Evolutionary conservation across 2,329 filamentous ascomycete species (phyloP).

Genomic region (Lasiodiplodia hormozganensis): DNA sequence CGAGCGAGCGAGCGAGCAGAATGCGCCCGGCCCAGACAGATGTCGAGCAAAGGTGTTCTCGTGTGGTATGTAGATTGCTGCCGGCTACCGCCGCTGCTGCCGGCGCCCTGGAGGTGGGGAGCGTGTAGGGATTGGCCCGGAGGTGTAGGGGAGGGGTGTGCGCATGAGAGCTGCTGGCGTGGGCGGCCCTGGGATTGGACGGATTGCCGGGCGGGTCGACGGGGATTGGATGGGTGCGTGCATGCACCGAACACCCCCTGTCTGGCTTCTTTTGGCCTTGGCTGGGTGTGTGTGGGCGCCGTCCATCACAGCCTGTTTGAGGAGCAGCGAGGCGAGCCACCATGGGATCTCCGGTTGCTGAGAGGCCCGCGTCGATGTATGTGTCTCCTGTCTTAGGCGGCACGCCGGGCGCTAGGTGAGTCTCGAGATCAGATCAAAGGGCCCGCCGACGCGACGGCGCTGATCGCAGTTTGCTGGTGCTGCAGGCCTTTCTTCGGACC

Average conservation of each 20-base stretch:
- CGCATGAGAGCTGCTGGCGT: neutral
- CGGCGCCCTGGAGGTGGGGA: constrained; percentile 9
- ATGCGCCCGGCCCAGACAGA: neutral
- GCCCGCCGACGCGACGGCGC: constrained; percentile 1
- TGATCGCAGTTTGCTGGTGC: neutral
- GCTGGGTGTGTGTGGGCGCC: neutral
- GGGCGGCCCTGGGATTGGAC: neutral
- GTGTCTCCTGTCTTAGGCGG: constrained; percentile 16
- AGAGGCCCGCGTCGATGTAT: neutral
- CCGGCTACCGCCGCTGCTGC: constrained; percentile 17
- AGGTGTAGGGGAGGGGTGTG: neutral
- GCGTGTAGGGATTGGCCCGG: constrained; percentile 7
- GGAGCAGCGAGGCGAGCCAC: constrained; percentile 8
- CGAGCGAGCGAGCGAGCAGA: neutral
- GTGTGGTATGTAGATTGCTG: neutral
- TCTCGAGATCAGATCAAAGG: constrained; percentile 2
- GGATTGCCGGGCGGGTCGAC: constrained; percentile 5
- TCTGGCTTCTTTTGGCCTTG: constrained; percentile 13
- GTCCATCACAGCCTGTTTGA: constrained; percentile 19
- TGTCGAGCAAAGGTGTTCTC: neutral
- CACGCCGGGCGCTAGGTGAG: constrained; percentile 17
- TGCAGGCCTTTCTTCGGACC: constrained; percentile 11
- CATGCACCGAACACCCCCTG: constrained; percentile 10
- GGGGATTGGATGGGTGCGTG: constrained; percentile 11
- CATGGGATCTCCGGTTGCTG: neutral